Conservation (phyloP, 108 stramenopile species). For the Cyclotella choctawhatcheeana region DNA sequence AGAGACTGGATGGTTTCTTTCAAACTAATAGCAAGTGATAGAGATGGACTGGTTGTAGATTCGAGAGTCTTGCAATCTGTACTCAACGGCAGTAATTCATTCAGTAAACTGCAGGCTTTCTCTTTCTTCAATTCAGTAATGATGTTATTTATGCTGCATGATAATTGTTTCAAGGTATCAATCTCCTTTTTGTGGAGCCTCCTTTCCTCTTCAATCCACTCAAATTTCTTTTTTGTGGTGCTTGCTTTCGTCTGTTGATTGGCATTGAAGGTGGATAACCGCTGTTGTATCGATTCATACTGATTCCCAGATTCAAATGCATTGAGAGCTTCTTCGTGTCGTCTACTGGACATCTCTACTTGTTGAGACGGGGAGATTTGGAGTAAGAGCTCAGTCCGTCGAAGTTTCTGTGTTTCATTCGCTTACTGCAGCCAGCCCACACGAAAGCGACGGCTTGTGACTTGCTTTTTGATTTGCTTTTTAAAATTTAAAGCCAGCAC, state of each 20-base stretch:
- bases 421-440: too few relatives aligned
- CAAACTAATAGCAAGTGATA: background rate
- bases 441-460: too few relatives aligned
- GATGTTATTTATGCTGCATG: background rate
- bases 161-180: constrained; percentile 20
- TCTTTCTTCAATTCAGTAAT: constrained; percentile 11
- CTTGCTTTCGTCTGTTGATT: constrained; percentile 8
- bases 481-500: too few relatives aligned
- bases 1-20: constrained; percentile 3
- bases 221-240: constrained; percentile 2
- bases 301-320: background rate
- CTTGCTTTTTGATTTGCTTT: too few relatives aligned
- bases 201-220: constrained; percentile 20
- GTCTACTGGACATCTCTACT: too few relatives aligned
- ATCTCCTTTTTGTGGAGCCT: constrained; percentile 5
- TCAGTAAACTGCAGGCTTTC: too few relatives aligned
- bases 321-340: constrained; percentile 12
- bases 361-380: too few relatives aligned
- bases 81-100: background rate
- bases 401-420: too few relatives aligned
- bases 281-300: constrained; percentile 1
- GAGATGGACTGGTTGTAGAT: background rate
- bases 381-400: too few relatives aligned
- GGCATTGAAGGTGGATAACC: background rate
- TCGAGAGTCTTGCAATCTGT: background rate